Conservation (phyloP, 371 early-diverging fungal genomes). For the Rhizopus sp. region DNA sequence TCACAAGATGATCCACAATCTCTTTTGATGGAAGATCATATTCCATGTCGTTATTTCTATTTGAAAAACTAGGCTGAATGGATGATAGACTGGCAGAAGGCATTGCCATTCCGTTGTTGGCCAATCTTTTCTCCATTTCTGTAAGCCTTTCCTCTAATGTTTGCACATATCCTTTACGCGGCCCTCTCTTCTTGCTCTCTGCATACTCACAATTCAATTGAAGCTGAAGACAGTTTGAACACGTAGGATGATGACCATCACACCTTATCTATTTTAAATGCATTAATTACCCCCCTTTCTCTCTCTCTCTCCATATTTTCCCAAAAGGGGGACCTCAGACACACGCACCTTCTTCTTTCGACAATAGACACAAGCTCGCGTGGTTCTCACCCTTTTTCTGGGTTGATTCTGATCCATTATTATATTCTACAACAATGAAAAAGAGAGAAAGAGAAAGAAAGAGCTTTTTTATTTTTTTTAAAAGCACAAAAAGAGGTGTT, state of each 20-base stretch:
- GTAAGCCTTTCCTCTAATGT: constrained; percentile 69
- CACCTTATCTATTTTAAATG: constrained; percentile 61
- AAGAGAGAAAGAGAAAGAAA: not conserved
- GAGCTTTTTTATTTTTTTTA: not conserved
- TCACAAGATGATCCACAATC: constrained; percentile 54
- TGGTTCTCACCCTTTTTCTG: constrained; percentile 47
- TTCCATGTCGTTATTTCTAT: not conserved
- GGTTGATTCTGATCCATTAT: not conserved
- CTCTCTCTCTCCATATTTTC: not conserved
- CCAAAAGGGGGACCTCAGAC: not conserved
- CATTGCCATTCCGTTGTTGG: constrained; percentile 15
- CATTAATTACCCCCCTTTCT: constrained; percentile 15
- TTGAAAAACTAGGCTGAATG: not conserved
- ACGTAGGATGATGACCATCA: constrained; percentile 80
- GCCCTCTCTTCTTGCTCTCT: constrained; percentile 76
- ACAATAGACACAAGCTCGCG: constrained; percentile 82
- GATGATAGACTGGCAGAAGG: constrained; percentile 9
- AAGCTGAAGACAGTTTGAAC: constrained; percentile 74
- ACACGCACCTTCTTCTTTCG: constrained; percentile 72
- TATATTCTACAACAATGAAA: not conserved
- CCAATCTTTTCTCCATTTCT: constrained; percentile 61
- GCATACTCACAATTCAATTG: constrained; percentile 70
- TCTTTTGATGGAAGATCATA: constrained; percentile 44
- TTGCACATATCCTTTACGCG: constrained; percentile 78
- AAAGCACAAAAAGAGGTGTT: too few relatives aligned